phyloP scores from a whole-genome alignment of 345 rosid genomes.

The Salix arbutifolia region DNA sequence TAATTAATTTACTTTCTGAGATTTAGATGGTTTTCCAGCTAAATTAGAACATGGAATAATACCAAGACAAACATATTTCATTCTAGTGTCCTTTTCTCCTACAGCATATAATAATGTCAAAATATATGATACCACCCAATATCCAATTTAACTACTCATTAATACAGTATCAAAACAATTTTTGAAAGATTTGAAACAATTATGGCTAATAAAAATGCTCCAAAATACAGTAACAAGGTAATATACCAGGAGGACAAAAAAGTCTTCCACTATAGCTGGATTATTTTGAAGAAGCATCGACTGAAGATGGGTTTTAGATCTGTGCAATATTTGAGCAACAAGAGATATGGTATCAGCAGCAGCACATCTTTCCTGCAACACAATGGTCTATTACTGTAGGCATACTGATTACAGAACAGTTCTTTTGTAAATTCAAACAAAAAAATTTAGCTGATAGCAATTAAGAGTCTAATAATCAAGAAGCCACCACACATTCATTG shows the following conservation, averaged over 20 bases:
- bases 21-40: not conserved
- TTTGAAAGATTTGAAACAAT: not conserved
- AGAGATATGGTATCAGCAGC: constrained; percentile 74
- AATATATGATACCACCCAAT: not conserved
- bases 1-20: not conserved
- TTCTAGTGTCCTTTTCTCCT: not conserved
- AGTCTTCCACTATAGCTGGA: constrained; percentile 80
- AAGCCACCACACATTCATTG: not conserved
- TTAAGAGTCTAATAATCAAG: constrained; percentile 6
- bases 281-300: constrained; percentile 84
- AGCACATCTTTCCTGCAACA: constrained; percentile 91
- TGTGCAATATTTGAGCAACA: constrained; percentile 79
- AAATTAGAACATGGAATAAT: not conserved
- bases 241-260: constrained; percentile 68
- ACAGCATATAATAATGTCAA: not conserved
- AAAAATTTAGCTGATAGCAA: constrained; percentile 2
- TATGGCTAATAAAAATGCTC: not conserved
- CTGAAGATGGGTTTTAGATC: constrained; percentile 87
- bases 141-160: not conserved
- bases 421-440: not conserved
- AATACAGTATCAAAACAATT: not conserved
- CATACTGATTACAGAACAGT: not conserved
- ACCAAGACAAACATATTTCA: not conserved
- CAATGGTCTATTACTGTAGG: constrained; percentile 18
- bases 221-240: constrained; percentile 7